A percentile compares a stretch with the other conserved stretches of the same genome.
Conservation (phyloP, 2,329 filamentous ascomycete species). For the Dothideomycetidae sp. region DNA sequence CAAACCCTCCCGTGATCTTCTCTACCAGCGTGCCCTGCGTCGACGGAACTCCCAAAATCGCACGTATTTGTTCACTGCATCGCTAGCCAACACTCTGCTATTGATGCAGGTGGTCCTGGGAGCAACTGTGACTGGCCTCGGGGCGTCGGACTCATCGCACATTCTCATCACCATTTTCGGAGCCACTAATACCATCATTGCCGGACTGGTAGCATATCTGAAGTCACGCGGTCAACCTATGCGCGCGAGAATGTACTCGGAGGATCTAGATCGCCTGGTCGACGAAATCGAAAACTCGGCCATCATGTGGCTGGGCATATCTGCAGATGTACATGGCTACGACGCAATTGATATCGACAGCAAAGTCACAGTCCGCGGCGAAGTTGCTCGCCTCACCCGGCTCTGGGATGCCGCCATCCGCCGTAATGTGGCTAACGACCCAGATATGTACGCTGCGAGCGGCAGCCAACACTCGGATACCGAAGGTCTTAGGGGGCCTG, state of each 20-base stretch:
- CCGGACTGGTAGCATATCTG: slow-evolving; percentile 27
- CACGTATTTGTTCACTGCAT: slow-evolving; percentile 25
- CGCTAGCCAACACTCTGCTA: slow-evolving; percentile 25
- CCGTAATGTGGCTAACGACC: slow-evolving; percentile 27
- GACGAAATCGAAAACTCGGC: slow-evolving; percentile 30
- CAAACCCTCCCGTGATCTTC: slow-evolving; percentile 19
- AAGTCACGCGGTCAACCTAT: slow-evolving; percentile 28
- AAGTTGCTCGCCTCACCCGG: slow-evolving; percentile 23
- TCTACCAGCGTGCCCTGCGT: slow-evolving; percentile 24
- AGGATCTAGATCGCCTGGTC: slow-evolving; percentile 27
- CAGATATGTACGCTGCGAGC: slow-evolving; percentile 25
- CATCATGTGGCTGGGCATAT: slow-evolving; percentile 31
- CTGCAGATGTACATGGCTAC: slow-evolving; percentile 29
- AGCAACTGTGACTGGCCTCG: slow-evolving; percentile 27
- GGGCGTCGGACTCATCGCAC: slow-evolving; percentile 22
- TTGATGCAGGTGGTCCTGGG: slow-evolving; percentile 28
- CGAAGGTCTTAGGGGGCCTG: slow-evolving; percentile 14
- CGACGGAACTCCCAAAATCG: slow-evolving; percentile 20
- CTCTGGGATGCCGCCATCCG: slow-evolving; percentile 27
- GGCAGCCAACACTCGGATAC: slow-evolving; percentile 15
- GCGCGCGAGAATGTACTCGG: slow-evolving; percentile 27
- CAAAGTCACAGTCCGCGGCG: slow-evolving; percentile 28
- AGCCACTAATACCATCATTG: slow-evolving; percentile 28
- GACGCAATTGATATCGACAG: slow-evolving; percentile 33
- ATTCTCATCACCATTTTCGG: slow-evolving; percentile 28